These are phyloP conservation scores for Cercospora sp. DNA, from an alignment of 2,329 filamentous ascomycete species.

Conservation along the genomic window DNA sequence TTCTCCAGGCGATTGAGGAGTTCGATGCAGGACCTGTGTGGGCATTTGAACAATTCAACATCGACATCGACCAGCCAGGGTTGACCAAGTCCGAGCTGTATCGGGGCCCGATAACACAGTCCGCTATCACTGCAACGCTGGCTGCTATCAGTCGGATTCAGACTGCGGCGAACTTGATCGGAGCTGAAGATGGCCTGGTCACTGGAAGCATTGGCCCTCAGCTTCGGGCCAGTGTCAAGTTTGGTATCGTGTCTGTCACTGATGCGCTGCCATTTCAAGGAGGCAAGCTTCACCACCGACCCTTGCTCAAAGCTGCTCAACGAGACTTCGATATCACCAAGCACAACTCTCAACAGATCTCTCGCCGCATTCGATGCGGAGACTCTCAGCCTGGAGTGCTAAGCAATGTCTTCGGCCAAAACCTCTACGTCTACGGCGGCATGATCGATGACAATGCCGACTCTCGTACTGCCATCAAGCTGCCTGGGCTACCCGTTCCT, in stretches of 20 bases:
- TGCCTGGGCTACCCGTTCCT: slow-evolving; percentile 31
- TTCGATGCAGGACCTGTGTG: slow-evolving; percentile 50
- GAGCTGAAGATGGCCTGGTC: neutral
- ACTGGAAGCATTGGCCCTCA: slow-evolving; percentile 23
- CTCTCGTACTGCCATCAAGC: slow-evolving; percentile 14
- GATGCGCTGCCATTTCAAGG: slow-evolving; percentile 44
- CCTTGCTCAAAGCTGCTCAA: slow-evolving; percentile 44
- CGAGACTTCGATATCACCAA: slow-evolving; percentile 42
- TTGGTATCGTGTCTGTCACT: slow-evolving; percentile 38
- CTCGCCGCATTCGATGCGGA: slow-evolving; percentile 45
- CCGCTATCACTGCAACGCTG: slow-evolving; percentile 43
- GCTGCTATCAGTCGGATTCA: slow-evolving; percentile 44
- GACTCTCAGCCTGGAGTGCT: slow-evolving; percentile 49
- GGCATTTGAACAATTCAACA: slow-evolving; percentile 48
- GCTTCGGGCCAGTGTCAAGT: slow-evolving; percentile 35
- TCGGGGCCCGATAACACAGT: slow-evolving; percentile 43
- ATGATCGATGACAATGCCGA: slow-evolving; percentile 39
- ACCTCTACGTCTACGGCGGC: slow-evolving; percentile 48
- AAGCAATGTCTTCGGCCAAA: slow-evolving; percentile 42
- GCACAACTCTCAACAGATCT: slow-evolving; percentile 44
- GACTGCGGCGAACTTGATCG: slow-evolving; percentile 28
- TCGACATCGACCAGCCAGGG: slow-evolving; percentile 45
- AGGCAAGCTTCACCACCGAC: slow-evolving; percentile 42
- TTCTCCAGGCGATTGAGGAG: slow-evolving; percentile 44
- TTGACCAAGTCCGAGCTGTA: slow-evolving; percentile 48